Evolutionary conservation across 1,284 basidiomycete genomes (phyloP), one percentile per base, ranked within the genome.

Genomic region (Trichosporon sp.): DNA sequence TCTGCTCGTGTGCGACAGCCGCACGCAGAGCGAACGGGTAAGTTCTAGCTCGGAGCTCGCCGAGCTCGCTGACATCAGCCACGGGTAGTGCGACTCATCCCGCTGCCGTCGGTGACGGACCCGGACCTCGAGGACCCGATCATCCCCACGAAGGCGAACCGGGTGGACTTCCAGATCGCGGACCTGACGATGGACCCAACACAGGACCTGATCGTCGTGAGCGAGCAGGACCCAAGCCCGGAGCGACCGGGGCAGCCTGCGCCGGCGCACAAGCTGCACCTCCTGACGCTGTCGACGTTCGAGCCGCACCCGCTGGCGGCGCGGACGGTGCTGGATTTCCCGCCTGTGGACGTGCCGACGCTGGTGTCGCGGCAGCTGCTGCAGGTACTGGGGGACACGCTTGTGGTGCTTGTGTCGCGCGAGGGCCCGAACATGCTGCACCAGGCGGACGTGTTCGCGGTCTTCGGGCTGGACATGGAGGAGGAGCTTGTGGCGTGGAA

Each of bases 161-260:
- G 74, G 44, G 66, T 81, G 4, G 53, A 68, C 21, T 80, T 81
- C 65, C 64, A 75, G 12, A 80, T 82, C n/a, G 78, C 81, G 1
- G 82, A 83, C 68, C 67, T 83, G 44, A 83, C 82, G 12, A 80
- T 83, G 78, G 82, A 83, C 63, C 82, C 82, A 3, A 78, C 78
- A 1, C 82, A 83, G 69, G 81, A 83, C 65, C 74, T 83, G 44
- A 78, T 83, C 11, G 79, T 83, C 5, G 77, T 82, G 63, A 76
- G 76, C 69, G 81, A 83, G 71, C 68, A 76, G 58, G 44, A 65
- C 29, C 47, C 64, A n/a, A 12, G 42, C 12, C 44, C 51, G 15
- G 29, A 13, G 7, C 64, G 35, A 8, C n/a, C 51, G 1, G 27
- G 32, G 21, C 44, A 44, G 18, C 23, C 67, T 15, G 51, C 72